phyloP scores from a whole-genome alignment of 2,329 filamentous ascomycete species.

The Ceratocystis albifundus region DNA sequence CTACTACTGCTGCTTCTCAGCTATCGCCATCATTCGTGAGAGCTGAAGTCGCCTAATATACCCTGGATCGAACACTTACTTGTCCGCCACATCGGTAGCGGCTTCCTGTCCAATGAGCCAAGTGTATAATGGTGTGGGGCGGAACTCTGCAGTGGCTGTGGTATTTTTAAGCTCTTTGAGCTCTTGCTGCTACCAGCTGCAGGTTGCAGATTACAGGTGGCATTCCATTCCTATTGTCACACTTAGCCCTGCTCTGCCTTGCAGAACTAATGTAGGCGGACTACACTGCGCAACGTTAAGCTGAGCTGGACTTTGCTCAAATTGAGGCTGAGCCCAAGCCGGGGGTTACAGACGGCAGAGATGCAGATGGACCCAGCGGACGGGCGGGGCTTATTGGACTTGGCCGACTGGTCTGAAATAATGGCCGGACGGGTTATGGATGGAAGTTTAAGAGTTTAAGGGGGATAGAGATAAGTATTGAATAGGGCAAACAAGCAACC shows the following conservation, averaged over 20 bases:
- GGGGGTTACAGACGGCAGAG: neutral
- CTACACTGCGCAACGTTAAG: neutral
- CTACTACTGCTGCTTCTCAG: neutral
- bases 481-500: neutral
- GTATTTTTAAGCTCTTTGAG: neutral
- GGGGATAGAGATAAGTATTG: neutral
- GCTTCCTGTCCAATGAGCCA: neutral
- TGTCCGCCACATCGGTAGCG: conserved; percentile 10
- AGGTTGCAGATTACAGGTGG: conserved; percentile 6
- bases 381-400: neutral
- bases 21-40: neutral
- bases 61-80: conserved; percentile 7
- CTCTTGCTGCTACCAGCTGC: neutral
- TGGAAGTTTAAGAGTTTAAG: neutral
- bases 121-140: neutral
- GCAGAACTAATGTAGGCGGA: neutral
- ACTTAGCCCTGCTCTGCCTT: neutral
- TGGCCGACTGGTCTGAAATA: neutral
- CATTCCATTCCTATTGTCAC: neutral
- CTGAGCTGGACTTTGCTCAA: neutral
- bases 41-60: neutral
- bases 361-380: neutral
- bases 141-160: neutral
- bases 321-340: neutral
- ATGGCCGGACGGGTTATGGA: neutral